These are phyloP conservation scores for Venturia carpophila DNA, from an alignment of 2,329 filamentous ascomycete species.

Conservation along the genomic window DNA sequence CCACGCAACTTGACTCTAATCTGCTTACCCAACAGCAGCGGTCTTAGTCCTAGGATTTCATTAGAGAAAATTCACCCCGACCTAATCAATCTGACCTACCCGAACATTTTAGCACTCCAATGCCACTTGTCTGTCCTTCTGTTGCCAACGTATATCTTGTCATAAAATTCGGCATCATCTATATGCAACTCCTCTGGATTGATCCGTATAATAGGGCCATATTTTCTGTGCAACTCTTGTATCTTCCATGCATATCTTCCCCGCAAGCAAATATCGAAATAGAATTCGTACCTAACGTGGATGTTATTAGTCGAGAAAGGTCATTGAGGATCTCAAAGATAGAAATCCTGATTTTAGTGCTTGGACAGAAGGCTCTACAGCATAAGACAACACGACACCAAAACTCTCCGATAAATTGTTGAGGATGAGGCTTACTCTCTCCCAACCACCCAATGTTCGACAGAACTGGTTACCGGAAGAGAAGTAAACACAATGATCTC, in stretches of 20 bases:
- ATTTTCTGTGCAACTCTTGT: constrained; percentile 18
- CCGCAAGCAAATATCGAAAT: constrained; percentile 19
- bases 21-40: constrained; percentile 15
- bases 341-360: background rate
- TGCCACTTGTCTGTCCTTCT: constrained; percentile 23
- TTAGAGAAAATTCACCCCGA: background rate
- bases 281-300: constrained; percentile 20
- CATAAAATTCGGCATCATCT: constrained; percentile 18
- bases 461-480: background rate
- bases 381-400: too few relatives aligned
- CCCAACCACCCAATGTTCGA: background rate
- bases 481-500: background rate
- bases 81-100: background rate
- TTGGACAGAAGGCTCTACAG: too few relatives aligned
- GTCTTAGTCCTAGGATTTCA: background rate
- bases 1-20: background rate
- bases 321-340: background rate
- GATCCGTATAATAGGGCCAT: constrained; percentile 24
- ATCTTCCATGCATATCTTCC: constrained; percentile 20
- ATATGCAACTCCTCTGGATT: constrained; percentile 25
- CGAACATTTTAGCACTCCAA: constrained; percentile 20
- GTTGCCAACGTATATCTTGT: constrained; percentile 28
- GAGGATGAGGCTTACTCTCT: background rate
- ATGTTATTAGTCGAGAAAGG: background rate
- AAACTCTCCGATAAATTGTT: background rate